Base-by-base conservation (phyloP, 2,329 filamentous ascomycete genomes). In the Trichoderma hamatum region DNA sequence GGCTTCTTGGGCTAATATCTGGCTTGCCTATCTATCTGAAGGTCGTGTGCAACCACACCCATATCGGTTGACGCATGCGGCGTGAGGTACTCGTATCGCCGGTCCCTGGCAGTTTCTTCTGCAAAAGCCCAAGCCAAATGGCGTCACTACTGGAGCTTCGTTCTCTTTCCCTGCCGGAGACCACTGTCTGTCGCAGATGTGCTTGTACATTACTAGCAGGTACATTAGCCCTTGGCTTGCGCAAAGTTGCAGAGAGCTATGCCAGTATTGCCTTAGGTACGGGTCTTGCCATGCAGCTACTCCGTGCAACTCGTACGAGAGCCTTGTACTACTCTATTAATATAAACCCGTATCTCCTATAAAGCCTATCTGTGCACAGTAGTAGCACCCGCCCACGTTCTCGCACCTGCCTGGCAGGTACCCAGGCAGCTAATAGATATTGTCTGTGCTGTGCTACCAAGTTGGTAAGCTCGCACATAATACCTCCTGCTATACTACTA, bases 51-150 rank as follows among this genome's bases (percentile, higher is more conserved):
- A 21, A 67, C 54, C 54, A 52, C 63, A 28, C 55, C 55, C 39
- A 24, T 61, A 26, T 59, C 43, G 28, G 36, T 61, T 67, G 65
- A 67, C 46, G 65, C 64, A 67, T 67, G 54, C 64, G 64, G 64
- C 59, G 64, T 49, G 26, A 54, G 46, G 54, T 43, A 43, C 56
- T 39, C 32, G 55, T 67, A 60, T 60, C 65, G 26, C 63, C 7
- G 43, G 43, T 46, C 19, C n/a, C n/a, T 46, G 19, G 32, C 46
- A 56, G 52, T 28, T 58, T 49, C 26, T 34, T 66, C 51, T 52
- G 51, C 43, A 43, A 56, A 56, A 30, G 9, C 2, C 52, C n/a
- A 24, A 30, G 24, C 51, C 56, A 13, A 36, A 58, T 58, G 54
- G 63, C 63, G 54, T 66, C 63, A 66, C 63, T 58, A 14, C 13